Evolutionary conservation across 1,284 basidiomycete species (phyloP), one percentile per base, ranked within the genome.

Genomic region (Melampsora americana): DNA sequence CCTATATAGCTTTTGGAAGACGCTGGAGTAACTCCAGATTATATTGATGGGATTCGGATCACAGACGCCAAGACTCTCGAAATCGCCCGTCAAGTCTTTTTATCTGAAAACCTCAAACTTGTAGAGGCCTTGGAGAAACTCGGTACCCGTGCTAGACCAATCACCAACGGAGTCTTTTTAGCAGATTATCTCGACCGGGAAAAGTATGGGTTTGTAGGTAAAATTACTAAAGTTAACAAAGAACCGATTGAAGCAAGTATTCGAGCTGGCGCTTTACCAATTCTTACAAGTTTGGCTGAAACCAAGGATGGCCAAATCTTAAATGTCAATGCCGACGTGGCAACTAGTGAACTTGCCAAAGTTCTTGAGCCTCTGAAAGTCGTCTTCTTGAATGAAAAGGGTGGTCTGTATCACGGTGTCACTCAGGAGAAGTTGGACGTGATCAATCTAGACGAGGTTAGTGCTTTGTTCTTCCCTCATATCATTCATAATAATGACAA

Each of bases 361-460:
- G 94, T 96, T 81, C 87, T 97, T 61, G 94, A 97, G 84, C 94
- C 94, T n/a, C 89, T 95, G 86, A 99, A 99, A 86, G 98, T 99
- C 78, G 95, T 99, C 71, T 98, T 95, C 85, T 85, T 99, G 82
- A 97, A 97, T 83, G 96, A 99, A 82, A 98, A 99, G 86, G 95
- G 95, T 77, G 95, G 96, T 69, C 86, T 99, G 79, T 97, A 91
- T 89, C 96, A 99, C 83, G 95, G 95, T 78, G 90, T 96, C 64
- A 93, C 93, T 26, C 92, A 93, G 77, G 91, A 96, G 86, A 94
- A 96, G 84, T 85, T 99, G 74, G 92, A 93, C 81, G 89, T 92
- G 60, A 98, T 99, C 86, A 99, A 99, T 85, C 86, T 99, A 74
- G 95, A 99, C 83, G 95, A 99, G 87, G 92, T 91, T 79, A 82